Evolutionary conservation across 208 protist genomes (phyloP).

Genomic region (Acanthamoeba culbertsoni): DNA sequence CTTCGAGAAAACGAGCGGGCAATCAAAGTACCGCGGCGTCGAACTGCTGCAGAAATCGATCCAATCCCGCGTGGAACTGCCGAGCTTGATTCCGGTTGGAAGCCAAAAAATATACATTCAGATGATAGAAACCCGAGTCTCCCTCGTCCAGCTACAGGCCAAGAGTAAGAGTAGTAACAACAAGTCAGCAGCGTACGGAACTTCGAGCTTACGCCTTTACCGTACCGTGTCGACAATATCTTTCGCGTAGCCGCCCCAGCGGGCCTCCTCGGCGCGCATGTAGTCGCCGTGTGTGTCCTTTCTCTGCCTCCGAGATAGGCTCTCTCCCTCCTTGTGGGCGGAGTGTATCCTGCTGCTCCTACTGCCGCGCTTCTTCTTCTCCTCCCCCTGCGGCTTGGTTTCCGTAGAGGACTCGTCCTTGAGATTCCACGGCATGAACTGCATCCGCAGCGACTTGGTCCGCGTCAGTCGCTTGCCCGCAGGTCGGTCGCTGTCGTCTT

Average conservation of each 20-base stretch:
- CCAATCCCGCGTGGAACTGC: neutral
- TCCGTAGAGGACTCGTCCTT: neutral
- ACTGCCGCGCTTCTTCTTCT: neutral
- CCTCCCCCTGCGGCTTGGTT: neutral
- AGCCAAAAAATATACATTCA: neutral
- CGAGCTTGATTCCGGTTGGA: neutral
- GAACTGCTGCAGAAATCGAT: constrained; percentile 21
- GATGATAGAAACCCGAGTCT: neutral
- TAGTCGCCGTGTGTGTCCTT: neutral
- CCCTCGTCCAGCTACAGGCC: neutral
- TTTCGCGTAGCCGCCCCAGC: neutral
- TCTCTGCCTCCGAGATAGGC: neutral
- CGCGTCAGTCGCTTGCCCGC: neutral
- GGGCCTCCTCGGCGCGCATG: neutral
- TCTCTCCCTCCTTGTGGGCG: too few relatives aligned
- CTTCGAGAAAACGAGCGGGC: neutral
- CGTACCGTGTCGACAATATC: neutral
- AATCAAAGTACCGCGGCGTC: neutral
- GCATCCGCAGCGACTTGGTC: constrained; percentile 23
- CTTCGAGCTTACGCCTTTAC: too few relatives aligned
- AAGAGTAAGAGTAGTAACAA: neutral
- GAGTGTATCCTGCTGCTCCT: neutral
- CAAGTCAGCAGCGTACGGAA: too few relatives aligned
- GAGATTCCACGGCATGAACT: neutral
- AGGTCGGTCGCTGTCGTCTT: neutral